Base-by-base conservation (phyloP, 129 eudicot species). In the Artemisia tridentata region DNA sequence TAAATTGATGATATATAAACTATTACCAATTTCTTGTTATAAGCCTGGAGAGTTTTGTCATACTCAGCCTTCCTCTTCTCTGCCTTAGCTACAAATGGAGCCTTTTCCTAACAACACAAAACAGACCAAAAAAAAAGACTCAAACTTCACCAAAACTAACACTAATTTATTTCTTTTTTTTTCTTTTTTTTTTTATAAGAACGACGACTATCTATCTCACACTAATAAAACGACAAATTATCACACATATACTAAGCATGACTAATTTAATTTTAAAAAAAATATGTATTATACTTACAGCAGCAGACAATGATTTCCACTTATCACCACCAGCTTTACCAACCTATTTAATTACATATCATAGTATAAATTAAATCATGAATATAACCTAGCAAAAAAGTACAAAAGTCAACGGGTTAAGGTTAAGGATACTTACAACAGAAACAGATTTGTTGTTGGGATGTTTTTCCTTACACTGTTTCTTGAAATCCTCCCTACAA, bases 271-370 rank as follows among this genome's bases (percentile, higher is more conserved):
- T 13, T 9, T 60, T 14, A 18, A 18, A 53, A 23, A 38, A 38
- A 13, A 59, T 19, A 63, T n/a, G n/a, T n/a, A n/a, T 5, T 5
- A 14, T 38, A 75, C 92, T 74, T 72, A 89, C 96, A 69, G 83
- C 88, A n/a, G 73, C 83, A 0, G 90, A 75, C 76, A 89, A 4
- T 3, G 89, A 75, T 78, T 86, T 89, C 96, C 96, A 89, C 63
- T 84, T 86, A 50, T 89, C 90, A 47, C 96, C 96, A 6, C 92
- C 96, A 47, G 96, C 96, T 79, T 89, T 89, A 15, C 92, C 92
- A n/a, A 89, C 92, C 96, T 89, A 1, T 41, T n/a, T 12, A 61
- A 29, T 72, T 8, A 69, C 57, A 23, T 14, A 16, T 19, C 72
- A 49, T 5, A 14, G 12, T 25, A 0, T 7, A 18, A 25, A 18